Evolutionary conservation across 179 eudicot species (phyloP), one percentile per base, ranked within the genome.

Genomic region (Silene noctiflora): DNA sequence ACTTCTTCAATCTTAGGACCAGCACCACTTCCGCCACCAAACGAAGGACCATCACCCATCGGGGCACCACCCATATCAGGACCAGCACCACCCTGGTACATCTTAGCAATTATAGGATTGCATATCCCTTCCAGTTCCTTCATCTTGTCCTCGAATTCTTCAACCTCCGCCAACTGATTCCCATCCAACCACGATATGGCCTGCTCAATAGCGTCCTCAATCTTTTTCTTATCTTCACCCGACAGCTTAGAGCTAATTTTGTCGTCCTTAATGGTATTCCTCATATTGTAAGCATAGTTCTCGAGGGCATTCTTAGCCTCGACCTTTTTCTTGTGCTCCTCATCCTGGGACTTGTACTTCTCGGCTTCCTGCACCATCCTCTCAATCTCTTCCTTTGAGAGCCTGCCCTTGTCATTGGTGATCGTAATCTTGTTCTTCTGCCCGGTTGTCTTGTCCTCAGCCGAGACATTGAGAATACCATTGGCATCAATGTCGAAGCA

Each of bases 401-500:
- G 61, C 14, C 89, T 72, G 10, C 92, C 90, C 77, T 86, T 86
- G 76, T 87, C 86, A 3, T 89, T 89, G 11, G 92, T 89, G 71
- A 89, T 89, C 0, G 90, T 86, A 71, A 89, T 87, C 81, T 87
- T 80, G 81, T 87, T 89, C 86, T 86, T 84, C 69, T 86, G 89
- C 0, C 89, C 89, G 0, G 89, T 83, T 1, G 87, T 86, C 75
- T 85, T 81, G 77, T 85, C 88, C 83, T 86, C 92, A 0, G 88
- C 90, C 4, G 92, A 87, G 7, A 81, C 90, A 20, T 87, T 89
- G 21, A 88, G 76, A 27, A 88, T 64, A 12, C 68, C 68, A 16
- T 64, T 64, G 35, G 68, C 68, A 64, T 64, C 68, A 14, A 64
- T 27, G 22, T 67, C 70, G 1, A 67, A 67, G 70, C 70, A 67